phyloP scores from a whole-genome alignment of 2,329 filamentous ascomycete genomes.

The Colletotrichum sublineola region DNA sequence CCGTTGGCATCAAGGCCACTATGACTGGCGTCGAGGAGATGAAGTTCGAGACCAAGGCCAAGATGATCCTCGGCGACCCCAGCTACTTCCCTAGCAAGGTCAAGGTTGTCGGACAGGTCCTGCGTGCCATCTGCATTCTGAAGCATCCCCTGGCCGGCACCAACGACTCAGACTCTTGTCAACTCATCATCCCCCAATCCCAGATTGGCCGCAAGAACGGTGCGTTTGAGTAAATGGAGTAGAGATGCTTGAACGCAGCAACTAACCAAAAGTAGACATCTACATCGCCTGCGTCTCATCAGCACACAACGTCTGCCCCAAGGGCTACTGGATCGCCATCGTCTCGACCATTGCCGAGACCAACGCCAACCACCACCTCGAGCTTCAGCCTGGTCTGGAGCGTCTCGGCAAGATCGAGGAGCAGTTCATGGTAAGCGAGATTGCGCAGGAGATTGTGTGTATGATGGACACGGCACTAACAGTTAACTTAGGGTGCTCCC shows the following conservation, averaged over 20 bases:
- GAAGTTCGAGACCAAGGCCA: conserved; percentile 96
- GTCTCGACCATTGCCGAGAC: conserved; percentile 97
- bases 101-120: conserved; percentile 86
- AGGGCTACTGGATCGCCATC: conserved; percentile 99
- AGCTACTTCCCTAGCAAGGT: conserved; percentile 96
- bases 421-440: conserved; percentile 83
- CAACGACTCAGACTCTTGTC: conserved; percentile 87
- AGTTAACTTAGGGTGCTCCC: conserved; percentile 71
- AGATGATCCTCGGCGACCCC: conserved; percentile 95
- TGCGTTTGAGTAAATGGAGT: conserved; percentile 56
- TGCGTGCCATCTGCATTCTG: conserved; percentile 97
- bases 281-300: conserved; percentile 97
- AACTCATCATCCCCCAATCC: conserved; percentile 97
- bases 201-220: conserved; percentile 97
- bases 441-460: not conserved
- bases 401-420: conserved; percentile 94
- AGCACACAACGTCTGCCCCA: conserved; percentile 97
- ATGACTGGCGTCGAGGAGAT: conserved; percentile 93
- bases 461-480: conserved; percentile 7
- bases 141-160: conserved; percentile 95
- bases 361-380: conserved; percentile 92
- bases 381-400: conserved; percentile 92
- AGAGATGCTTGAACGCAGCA: not conserved
- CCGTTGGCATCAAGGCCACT: conserved; percentile 96
- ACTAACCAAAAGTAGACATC: conserved; percentile 74